These are phyloP conservation scores for Alopecurus myosuroides DNA, from an alignment of 176 grass and related monocot species.

Conservation along the genomic window DNA sequence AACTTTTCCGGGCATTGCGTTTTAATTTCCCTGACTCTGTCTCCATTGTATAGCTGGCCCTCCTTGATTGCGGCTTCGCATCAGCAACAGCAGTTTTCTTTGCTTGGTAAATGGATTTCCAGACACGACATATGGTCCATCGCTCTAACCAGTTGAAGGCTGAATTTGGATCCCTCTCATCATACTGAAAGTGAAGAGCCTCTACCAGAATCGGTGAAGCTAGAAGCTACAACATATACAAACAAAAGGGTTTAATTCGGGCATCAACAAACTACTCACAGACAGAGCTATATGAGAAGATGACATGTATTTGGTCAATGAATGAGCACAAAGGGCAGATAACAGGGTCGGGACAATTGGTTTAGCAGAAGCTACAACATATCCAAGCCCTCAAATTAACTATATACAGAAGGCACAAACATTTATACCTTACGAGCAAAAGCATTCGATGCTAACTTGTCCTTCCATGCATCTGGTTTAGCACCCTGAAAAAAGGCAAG, in stretches of 20 bases:
- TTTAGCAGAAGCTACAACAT: neutral
- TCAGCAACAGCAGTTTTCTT: constrained; percentile 49
- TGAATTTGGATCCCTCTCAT: constrained; percentile 76
- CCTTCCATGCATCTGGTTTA: constrained; percentile 59
- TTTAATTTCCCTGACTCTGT: constrained; percentile 87
- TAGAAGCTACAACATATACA: constrained; percentile 54
- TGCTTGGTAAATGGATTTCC: constrained; percentile 51
- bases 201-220: constrained; percentile 53
- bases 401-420: neutral
- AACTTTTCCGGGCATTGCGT: constrained; percentile 57
- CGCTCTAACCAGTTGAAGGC: constrained; percentile 80
- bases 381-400: neutral
- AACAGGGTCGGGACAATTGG: neutral
- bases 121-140: constrained; percentile 64
- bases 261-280: neutral
- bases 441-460: constrained; percentile 50
- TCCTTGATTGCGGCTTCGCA: constrained; percentile 53
- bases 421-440: constrained; percentile 60
- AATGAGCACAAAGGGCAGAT: neutral
- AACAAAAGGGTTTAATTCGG: neutral
- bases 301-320: neutral
- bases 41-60: constrained; percentile 67
- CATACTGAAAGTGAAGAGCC: constrained; percentile 73
- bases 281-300: neutral
- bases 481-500: constrained; percentile 32